Conservation (phyloP, 345 rosid genomes). For the Stellera chamaejasme region DNA sequence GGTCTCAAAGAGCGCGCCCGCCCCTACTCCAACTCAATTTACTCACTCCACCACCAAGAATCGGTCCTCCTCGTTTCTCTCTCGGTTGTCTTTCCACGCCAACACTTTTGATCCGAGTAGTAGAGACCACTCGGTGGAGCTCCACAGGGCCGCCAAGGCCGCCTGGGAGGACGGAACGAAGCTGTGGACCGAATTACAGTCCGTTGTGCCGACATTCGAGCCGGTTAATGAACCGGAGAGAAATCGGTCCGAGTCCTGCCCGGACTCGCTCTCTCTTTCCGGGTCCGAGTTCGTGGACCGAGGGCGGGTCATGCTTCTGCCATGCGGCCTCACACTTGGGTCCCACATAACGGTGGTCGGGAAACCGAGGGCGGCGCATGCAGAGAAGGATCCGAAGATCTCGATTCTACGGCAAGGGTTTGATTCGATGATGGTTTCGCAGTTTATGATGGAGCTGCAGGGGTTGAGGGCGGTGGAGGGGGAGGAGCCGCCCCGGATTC, state of each 20-base stretch:
- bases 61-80: constrained; percentile 23
- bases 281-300: constrained; percentile 47
- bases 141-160: constrained; percentile 57
- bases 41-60: constrained; percentile 7
- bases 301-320: constrained; percentile 52
- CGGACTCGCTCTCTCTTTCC: constrained; percentile 49
- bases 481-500: constrained; percentile 91
- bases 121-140: constrained; percentile 64
- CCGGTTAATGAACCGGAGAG: constrained; percentile 12
- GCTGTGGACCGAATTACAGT: constrained; percentile 59
- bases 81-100: constrained; percentile 49
- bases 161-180: constrained; percentile 73
- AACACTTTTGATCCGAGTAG: constrained; percentile 38
- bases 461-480: constrained; percentile 85
- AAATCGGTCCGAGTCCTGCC: constrained; percentile 47
- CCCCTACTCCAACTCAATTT: constrained; percentile 20
- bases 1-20: constrained; percentile 30
- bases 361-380: constrained; percentile 56
- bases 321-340: constrained; percentile 83
- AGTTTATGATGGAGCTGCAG: constrained; percentile 81
- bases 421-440: constrained; percentile 52
- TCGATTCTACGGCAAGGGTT: constrained; percentile 36
- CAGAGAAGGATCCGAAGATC: constrained; percentile 44
- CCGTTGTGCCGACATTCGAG: constrained; percentile 25
- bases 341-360: constrained; percentile 86